Evolutionary conservation across 2,329 filamentous ascomycete genomes (phyloP).

Genomic region (Pseudovirgaria hyperparasitica): DNA sequence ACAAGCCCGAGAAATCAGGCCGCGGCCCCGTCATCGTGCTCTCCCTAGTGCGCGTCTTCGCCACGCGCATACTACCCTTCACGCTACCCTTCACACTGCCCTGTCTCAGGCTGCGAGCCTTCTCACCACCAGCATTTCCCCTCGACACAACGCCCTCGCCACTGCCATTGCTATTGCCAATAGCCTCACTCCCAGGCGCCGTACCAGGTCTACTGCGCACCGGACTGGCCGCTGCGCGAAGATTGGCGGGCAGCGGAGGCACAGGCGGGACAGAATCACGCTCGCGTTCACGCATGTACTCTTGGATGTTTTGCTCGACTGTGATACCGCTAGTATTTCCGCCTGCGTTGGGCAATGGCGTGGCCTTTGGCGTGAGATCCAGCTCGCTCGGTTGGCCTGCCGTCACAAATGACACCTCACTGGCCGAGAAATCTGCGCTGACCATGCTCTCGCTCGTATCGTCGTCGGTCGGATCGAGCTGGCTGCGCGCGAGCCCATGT

Average conservation of each 20-base stretch:
- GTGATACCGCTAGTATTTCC: too few species aligned
- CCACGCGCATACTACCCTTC: slow-evolving; percentile 7
- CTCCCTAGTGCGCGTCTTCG: slow-evolving; percentile 16
- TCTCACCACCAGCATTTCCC: too few species aligned
- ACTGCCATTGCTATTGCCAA: slow-evolving; percentile 6
- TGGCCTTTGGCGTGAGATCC: not conserved
- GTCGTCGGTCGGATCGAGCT: slow-evolving; percentile 38
- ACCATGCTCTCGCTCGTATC: slow-evolving; percentile 55
- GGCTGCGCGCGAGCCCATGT: slow-evolving; percentile 18
- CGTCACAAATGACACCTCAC: slow-evolving; percentile 45
- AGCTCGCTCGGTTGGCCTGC: not conserved
- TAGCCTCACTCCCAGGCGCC: slow-evolving; percentile 9
- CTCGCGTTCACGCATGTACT: not conserved
- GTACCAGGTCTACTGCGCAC: slow-evolving; percentile 1
- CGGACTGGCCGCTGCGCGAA: slow-evolving; percentile 9
- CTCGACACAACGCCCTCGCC: too few species aligned
- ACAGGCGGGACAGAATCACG: slow-evolving; percentile 16
- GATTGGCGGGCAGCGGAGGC: slow-evolving; percentile 18
- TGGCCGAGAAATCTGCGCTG: slow-evolving; percentile 56
- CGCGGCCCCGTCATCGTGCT: slow-evolving; percentile 11
- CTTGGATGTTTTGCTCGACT: slow-evolving; percentile 2
- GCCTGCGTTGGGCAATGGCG: slow-evolving; percentile 1
- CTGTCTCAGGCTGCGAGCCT: not conserved
- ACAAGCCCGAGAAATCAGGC: slow-evolving; percentile 19
- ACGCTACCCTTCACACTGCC: not conserved